phyloP scores from a whole-genome alignment of 352 stramenopile genomes.

The Phytophthora pinifolia region DNA sequence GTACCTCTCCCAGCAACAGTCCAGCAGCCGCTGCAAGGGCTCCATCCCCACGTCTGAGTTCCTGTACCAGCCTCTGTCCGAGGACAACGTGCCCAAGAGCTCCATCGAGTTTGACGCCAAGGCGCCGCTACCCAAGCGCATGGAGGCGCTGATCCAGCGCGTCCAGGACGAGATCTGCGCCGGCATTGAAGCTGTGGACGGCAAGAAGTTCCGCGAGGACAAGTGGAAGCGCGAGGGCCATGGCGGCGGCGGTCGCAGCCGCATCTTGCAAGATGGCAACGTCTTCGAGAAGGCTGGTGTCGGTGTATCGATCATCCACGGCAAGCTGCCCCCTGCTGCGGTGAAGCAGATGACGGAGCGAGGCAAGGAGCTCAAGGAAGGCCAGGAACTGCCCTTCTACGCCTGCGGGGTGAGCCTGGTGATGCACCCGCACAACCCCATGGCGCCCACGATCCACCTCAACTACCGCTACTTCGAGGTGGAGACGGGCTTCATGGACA shows the following conservation, averaged over 20 bases:
- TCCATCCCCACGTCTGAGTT: conserved; percentile 45
- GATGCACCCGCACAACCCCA: conserved; percentile 95
- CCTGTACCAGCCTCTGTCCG: conserved; percentile 63
- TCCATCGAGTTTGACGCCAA: conserved; percentile 78
- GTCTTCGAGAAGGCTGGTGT: conserved; percentile 98
- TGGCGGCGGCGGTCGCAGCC: conserved; percentile 93
- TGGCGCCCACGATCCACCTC: conserved; percentile 96
- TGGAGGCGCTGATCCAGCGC: conserved; percentile 80
- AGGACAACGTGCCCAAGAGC: conserved; percentile 58
- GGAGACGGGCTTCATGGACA: conserved; percentile 66
- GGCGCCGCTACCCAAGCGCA: conserved; percentile 70
- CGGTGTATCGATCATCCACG: conserved; percentile 97
- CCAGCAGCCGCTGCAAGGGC: conserved; percentile 43
- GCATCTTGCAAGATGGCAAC: conserved; percentile 93
- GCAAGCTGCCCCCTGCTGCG: conserved; percentile 90
- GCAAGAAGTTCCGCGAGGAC: conserved; percentile 95
- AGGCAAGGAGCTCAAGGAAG: conserved; percentile 73
- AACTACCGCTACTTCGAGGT: conserved; percentile 99
- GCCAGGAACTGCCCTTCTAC: conserved; percentile 94
- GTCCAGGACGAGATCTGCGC: conserved; percentile 87
- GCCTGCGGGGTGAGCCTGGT: conserved; percentile 95
- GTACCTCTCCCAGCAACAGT: conserved; percentile 22
- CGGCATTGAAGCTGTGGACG: conserved; percentile 91
- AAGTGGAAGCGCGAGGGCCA: conserved; percentile 94
- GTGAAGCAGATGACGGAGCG: conserved; percentile 80